A percentile compares a stretch with the other conserved stretches of the same genome.
Evolutionary conservation across 139 green algal genomes (phyloP).

Genomic region (Picochlorum sp.): DNA sequence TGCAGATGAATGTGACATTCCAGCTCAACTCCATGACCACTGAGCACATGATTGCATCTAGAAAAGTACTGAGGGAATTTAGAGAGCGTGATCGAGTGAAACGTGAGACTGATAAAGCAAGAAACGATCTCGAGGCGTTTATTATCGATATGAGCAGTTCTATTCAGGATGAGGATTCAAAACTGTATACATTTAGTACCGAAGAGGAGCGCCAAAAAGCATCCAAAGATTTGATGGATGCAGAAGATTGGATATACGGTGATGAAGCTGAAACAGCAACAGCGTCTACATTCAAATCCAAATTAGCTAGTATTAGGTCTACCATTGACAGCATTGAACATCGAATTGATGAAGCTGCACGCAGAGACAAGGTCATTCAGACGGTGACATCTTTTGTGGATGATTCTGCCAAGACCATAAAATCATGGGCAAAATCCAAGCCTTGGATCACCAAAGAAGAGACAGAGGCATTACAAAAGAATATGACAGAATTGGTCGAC

Average conservation of each 20-base stretch:
- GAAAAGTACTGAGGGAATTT: constrained; percentile 24
- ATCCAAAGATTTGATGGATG: constrained; percentile 42
- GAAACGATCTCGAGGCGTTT: constrained; percentile 88
- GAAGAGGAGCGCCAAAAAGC: constrained; percentile 60
- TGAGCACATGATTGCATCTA: constrained; percentile 15
- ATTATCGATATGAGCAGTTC: constrained; percentile 66
- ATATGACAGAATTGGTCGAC: constrained; percentile 46
- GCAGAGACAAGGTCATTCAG: neutral
- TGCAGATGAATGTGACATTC: constrained; percentile 25
- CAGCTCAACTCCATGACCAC: constrained; percentile 10
- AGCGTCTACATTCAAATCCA: constrained; percentile 22
- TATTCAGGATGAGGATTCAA: constrained; percentile 23
- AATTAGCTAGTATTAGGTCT: constrained; percentile 43
- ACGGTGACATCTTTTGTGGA: neutral
- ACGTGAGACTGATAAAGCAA: constrained; percentile 45
- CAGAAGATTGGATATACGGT: constrained; percentile 94
- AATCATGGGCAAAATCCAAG: constrained; percentile 62
- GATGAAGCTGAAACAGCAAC: constrained; percentile 56
- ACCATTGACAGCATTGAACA: constrained; percentile 40
- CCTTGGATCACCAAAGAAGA: constrained; percentile 77
- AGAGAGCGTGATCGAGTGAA: constrained; percentile 47
- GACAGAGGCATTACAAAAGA: constrained; percentile 31
- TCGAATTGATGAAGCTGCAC: constrained; percentile 28
- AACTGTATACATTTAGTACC: constrained; percentile 56
- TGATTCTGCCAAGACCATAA: constrained; percentile 21